phyloP scores from a whole-genome alignment of 1,284 basidiomycete species.

The Anthracocystis setariae region DNA sequence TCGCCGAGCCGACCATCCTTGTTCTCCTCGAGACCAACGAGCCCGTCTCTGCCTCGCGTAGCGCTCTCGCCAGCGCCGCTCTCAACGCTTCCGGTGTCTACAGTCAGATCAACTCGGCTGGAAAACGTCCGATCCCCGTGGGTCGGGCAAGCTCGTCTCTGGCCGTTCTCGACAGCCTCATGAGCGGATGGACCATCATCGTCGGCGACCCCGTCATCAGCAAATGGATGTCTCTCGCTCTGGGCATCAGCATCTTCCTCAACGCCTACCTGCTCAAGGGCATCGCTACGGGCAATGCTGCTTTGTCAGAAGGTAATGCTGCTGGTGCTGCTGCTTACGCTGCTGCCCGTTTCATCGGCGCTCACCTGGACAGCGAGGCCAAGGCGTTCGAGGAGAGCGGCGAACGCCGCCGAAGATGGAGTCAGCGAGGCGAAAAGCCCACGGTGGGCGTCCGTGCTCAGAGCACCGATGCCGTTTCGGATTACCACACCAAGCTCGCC shows the following conservation, averaged over 20 bases:
- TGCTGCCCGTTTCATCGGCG: constrained; percentile 65
- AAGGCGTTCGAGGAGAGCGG: constrained; percentile 37
- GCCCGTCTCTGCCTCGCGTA: constrained; percentile 32
- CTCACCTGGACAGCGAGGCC: constrained; percentile 57
- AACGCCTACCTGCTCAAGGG: constrained; percentile 93
- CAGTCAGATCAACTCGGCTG: constrained; percentile 23
- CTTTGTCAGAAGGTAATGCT: constrained; percentile 64
- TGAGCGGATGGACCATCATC: constrained; percentile 91
- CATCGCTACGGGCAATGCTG: constrained; percentile 70
- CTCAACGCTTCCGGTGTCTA: constrained; percentile 57
- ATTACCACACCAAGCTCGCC: constrained; percentile 68
- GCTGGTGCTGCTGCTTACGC: constrained; percentile 66
- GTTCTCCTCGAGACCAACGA: constrained; percentile 74
- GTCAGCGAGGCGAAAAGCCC: constrained; percentile 23
- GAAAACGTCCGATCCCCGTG: constrained; percentile 22
- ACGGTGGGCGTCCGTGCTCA: constrained; percentile 18
- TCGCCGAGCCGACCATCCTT: constrained; percentile 72
- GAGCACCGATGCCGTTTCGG: constrained; percentile 46
- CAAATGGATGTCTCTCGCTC: constrained; percentile 92
- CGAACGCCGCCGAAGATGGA: constrained; percentile 38
- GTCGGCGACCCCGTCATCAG: constrained; percentile 93
- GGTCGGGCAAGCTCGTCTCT: constrained; percentile 42
- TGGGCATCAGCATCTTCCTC: constrained; percentile 86
- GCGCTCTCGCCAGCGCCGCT: constrained; percentile 51
- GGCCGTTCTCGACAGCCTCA: constrained; percentile 80